phyloP scores from a whole-genome alignment of 2,329 filamentous ascomycete genomes.

The Pseudocercospora cruenta region DNA sequence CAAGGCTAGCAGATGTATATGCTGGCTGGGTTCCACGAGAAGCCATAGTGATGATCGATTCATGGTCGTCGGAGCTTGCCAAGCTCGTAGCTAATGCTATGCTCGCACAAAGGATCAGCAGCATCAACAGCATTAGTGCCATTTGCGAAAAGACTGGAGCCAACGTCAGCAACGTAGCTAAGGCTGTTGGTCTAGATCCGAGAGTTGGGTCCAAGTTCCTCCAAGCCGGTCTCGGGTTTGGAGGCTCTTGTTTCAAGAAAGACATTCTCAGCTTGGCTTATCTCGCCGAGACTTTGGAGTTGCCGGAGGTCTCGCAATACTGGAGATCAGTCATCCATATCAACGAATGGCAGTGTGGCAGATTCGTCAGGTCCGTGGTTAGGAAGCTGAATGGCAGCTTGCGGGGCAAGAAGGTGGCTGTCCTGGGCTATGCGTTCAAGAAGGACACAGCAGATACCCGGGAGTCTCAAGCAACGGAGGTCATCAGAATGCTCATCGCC shows the following conservation, averaged over 20 bases:
- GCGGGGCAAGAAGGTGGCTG: conserved; percentile 68
- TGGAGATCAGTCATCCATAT: conserved; percentile 74
- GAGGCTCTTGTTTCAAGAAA: conserved; percentile 80
- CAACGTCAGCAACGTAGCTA: conserved; percentile 71
- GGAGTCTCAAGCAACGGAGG: conserved; percentile 69
- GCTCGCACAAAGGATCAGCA: conserved; percentile 77
- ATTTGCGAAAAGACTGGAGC: conserved; percentile 76
- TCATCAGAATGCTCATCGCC: conserved; percentile 66
- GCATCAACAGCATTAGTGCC: conserved; percentile 77
- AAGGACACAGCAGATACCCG: conserved; percentile 76
- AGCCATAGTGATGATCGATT: conserved; percentile 70
- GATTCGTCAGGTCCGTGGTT: conserved; percentile 69
- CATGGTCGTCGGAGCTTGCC: conserved; percentile 75
- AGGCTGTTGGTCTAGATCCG: conserved; percentile 66
- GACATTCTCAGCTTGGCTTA: conserved; percentile 75
- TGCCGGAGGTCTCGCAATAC: conserved; percentile 73
- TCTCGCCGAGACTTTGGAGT: conserved; percentile 69
- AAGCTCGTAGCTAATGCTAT: conserved; percentile 80
- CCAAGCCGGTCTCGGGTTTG: conserved; percentile 74
- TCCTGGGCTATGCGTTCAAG: conserved; percentile 79
- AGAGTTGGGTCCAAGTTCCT: conserved; percentile 74
- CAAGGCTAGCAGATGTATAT: conserved; percentile 67
- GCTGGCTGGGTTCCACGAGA: conserved; percentile 68
- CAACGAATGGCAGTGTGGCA: conserved; percentile 72
- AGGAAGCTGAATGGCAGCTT: conserved; percentile 69